Evolutionary conservation across 2,329 filamentous ascomycete genomes (phyloP), one percentile per base, ranked within the genome.

Genomic region (Orbilia ellipsospora): DNA sequence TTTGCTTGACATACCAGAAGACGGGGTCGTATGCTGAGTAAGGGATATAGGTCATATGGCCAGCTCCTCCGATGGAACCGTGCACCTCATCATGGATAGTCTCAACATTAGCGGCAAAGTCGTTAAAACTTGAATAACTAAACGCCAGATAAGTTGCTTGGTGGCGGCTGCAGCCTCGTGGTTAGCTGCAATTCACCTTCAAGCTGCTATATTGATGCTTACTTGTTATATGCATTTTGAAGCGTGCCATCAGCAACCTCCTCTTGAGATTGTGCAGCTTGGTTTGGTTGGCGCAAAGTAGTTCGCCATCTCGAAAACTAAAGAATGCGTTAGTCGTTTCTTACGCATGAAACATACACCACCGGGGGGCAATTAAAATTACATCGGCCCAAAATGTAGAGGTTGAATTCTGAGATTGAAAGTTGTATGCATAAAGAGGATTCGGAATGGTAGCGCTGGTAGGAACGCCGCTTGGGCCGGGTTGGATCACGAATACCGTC

Each of bases 1-100:
- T 48, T 15, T 48, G 16, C 70, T 57, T n/a, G 18, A 79, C 77
- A 4, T 79, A 64, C 78, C 79, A 80, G 63, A 81, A 81, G 23
- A 80, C 78, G 1, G 80, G 78, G 45, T 81, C 80, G 50, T 80
- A 80, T 20, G 79, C 76, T 56, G 80, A 77, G 48, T 79, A 79
- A 5, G 78, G 75, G 26, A 80, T 69, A 31, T 76, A 78, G 2
- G 77, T 73, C 80, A 81, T 80, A 59, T 81, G 80, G 3, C 80
- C 80, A 26, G 63, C 52, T 23, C 78, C 77, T 18, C 77, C 73
- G 10, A 75, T 61, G 8, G 76, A 54, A 23, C 61, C 75, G n/a
- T 80, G 77, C 2, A 80, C 73, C 13, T 78, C 63, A 54, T 81
- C 79, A 56, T 80, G 80, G 40, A 80, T 75, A 36, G 69, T 67